Conservation (phyloP, 345 rosid species). For the Eucalyptus dawsonii region DNA sequence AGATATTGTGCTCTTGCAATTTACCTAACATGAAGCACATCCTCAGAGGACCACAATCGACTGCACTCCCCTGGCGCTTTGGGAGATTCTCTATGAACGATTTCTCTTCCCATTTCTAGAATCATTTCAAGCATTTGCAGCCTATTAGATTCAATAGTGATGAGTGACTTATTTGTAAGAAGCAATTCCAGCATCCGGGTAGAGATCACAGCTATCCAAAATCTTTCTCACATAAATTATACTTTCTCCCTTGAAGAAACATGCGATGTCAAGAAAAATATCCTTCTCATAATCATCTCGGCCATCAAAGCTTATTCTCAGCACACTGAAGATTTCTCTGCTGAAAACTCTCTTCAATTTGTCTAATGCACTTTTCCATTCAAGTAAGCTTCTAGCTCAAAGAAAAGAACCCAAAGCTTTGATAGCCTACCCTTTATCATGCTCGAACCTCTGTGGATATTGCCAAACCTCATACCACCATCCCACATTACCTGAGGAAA, state of each 20-base stretch:
- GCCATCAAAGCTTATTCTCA: not conserved
- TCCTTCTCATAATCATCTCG: not conserved
- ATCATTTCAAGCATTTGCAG: not conserved
- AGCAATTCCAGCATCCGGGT: not conserved
- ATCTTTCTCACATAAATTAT: not conserved
- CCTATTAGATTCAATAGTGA: not conserved
- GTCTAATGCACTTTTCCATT: not conserved
- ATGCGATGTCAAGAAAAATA: not conserved
- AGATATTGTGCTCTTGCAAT: too few species aligned
- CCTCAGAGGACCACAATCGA: not conserved
- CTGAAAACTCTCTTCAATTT: not conserved
- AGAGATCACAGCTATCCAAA: not conserved
- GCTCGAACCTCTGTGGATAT: too few species aligned
- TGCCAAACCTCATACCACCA: too few species aligned
- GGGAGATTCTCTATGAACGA: not conserved
- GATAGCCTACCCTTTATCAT: not conserved
- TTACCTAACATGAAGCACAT: not conserved
- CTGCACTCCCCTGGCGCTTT: not conserved
- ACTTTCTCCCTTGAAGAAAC: not conserved
- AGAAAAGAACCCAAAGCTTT: not conserved
- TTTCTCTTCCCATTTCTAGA: not conserved
- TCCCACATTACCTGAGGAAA: too few species aligned
- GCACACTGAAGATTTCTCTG: not conserved
- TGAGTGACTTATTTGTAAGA: not conserved
- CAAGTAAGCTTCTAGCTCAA: not conserved